These are phyloP conservation scores for Zizania palustris DNA, from an alignment of 202 grass and related monocot genomes.

Conservation along the genomic window DNA sequence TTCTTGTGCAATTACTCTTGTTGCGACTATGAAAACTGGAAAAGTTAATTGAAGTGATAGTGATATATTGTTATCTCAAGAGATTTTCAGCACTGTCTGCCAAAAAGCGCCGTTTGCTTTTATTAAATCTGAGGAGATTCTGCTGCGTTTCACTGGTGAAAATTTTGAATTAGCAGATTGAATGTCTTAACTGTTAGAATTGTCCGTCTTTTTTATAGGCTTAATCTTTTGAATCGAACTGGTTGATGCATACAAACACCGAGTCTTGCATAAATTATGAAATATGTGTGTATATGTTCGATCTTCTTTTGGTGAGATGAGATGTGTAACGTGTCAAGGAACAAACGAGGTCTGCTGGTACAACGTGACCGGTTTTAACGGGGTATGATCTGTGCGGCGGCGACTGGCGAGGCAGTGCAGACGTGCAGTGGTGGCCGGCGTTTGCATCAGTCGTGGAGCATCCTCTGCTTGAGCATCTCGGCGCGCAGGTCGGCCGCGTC, in stretches of 20 bases:
- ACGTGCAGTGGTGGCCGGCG: no score
- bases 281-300: not conserved
- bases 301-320: not conserved
- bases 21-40: not conserved
- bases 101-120: no score
- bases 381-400: not conserved
- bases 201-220: no score
- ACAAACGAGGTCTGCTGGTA: not conserved
- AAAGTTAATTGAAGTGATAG: not conserved
- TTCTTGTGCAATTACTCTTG: not conserved
- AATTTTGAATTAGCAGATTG: not conserved
- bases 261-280: not conserved
- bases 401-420: not conserved
- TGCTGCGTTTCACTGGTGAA: not conserved
- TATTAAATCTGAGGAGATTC: not conserved
- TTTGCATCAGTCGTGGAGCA: conserved; percentile 16
- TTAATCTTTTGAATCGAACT: no score
- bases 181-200: not conserved
- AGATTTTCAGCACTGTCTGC: no score
- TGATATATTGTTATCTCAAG: no score
- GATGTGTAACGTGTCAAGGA: not conserved
- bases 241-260: no score
- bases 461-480: conserved; percentile 45
- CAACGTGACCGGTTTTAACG: not conserved
- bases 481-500: conserved; percentile 66